Conservation (phyloP, 345 rosid species). For the Euphorbia peplus region DNA sequence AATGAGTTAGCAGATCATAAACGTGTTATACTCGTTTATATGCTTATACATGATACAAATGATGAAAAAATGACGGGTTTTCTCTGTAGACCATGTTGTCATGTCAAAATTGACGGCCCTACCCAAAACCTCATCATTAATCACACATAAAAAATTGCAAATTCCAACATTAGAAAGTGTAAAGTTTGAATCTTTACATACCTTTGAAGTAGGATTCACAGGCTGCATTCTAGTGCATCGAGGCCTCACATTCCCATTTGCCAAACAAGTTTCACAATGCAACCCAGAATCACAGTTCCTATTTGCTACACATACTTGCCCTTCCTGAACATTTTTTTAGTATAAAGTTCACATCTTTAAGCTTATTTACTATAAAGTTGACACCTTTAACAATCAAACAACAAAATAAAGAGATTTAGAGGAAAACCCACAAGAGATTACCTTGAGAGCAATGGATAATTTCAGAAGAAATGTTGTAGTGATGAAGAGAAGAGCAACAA, state of each 20-base stretch:
- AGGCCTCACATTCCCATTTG: conserved; percentile 24
- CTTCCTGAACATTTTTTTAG: conserved; percentile 12
- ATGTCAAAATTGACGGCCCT: too few relatives aligned
- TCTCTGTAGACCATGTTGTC: too few relatives aligned
- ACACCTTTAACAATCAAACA: background rate
- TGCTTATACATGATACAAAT: too few relatives aligned
- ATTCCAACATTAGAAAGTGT: background rate
- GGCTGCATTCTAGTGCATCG: conserved; percentile 33
- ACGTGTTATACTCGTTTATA: too few relatives aligned
- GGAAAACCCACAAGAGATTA: conserved; percentile 5
- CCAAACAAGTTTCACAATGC: conserved; percentile 26
- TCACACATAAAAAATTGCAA: background rate
- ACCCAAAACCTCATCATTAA: background rate
- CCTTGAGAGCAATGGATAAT: conserved; percentile 60
- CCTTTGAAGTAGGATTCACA: conserved; percentile 24
- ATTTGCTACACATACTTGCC: conserved; percentile 19
- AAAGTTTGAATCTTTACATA: background rate
- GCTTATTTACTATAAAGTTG: background rate
- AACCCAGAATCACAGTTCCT: conserved; percentile 23
- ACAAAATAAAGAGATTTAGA: background rate
- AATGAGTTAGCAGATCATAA: too few relatives aligned
- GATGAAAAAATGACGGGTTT: too few relatives aligned
- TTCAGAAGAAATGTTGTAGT: conserved; percentile 39
- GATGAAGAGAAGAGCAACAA: conserved; percentile 29
- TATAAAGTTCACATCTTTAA: background rate